Evolutionary conservation across 2,329 filamentous ascomycete species (phyloP).

Genomic region (Fusarium devonianum): DNA sequence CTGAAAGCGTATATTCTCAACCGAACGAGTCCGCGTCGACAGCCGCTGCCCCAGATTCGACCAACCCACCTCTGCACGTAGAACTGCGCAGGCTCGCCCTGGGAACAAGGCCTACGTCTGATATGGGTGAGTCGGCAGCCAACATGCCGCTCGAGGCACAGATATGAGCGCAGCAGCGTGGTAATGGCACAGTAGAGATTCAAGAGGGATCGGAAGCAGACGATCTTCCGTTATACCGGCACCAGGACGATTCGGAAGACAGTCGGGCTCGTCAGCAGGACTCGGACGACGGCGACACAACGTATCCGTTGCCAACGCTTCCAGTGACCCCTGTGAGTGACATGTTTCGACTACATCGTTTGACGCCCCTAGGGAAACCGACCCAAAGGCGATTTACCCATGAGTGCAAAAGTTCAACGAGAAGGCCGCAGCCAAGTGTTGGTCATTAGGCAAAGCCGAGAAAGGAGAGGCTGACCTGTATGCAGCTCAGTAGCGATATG

Average conservation of each 20-base stretch:
- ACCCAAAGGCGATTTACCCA: neutral
- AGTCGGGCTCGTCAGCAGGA: neutral
- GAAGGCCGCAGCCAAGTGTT: neutral
- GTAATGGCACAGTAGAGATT: conserved; percentile 3
- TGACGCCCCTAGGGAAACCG: neutral
- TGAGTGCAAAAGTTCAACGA: no score
- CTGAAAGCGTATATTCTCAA: neutral
- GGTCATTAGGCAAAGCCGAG: neutral
- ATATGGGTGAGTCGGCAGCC: conserved; percentile 1
- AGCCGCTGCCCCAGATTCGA: neutral
- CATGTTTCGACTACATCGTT: neutral
- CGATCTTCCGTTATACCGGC: conserved; percentile 1
- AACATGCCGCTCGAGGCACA: neutral
- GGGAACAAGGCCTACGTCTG: neutral
- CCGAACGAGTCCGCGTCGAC: neutral
- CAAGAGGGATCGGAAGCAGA: neutral
- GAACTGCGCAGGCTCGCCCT: neutral
- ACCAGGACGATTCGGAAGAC: neutral
- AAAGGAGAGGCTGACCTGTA: conserved; percentile 3
- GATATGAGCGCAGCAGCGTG: neutral
- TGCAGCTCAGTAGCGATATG: conserved; percentile 1
- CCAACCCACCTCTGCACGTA: neutral
- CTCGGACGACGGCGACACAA: neutral
- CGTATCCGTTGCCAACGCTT: neutral
- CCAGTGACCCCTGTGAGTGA: conserved; percentile 15